Percentiles rank a stretch among this genome's conserved stretches.
These are phyloP conservation scores for Pholiota adiposa DNA, from an alignment of 1,284 basidiomycete genomes.

Conservation along the genomic window DNA sequence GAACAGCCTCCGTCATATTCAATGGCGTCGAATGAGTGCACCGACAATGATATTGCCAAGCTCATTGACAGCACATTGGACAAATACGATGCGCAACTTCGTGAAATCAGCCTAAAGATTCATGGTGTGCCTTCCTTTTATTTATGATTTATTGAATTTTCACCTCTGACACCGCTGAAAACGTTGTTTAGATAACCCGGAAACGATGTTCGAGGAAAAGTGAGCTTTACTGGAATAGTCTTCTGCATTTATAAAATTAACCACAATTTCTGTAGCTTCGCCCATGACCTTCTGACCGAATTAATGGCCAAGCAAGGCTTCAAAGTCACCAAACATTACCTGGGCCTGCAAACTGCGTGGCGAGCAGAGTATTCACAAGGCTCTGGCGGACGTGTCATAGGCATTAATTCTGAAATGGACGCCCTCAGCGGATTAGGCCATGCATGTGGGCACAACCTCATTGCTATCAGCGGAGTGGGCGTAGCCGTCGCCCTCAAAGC, in stretches of 20 bases:
- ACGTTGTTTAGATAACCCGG: constrained; percentile 54
- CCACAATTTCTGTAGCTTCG: constrained; percentile 43
- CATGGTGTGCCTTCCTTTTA: constrained; percentile 52
- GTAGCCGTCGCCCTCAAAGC: constrained; percentile 74
- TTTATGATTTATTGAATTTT: neutral
- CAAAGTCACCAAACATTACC: constrained; percentile 61
- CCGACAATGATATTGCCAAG: constrained; percentile 36
- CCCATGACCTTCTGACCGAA: constrained; percentile 57
- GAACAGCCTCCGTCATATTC: constrained; percentile 45
- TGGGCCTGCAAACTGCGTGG: constrained; percentile 79
- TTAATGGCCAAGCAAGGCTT: constrained; percentile 69
- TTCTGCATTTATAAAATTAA: neutral
- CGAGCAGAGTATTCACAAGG: constrained; percentile 69
- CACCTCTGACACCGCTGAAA: neutral
- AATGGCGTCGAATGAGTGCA: constrained; percentile 17
- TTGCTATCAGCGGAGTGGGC: constrained; percentile 81
- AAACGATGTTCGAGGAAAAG: constrained; percentile 60
- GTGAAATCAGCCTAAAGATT: constrained; percentile 59
- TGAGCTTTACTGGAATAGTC: constrained; percentile 22
- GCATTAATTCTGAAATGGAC: constrained; percentile 68
- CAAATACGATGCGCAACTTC: constrained; percentile 47
- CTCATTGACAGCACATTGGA: constrained; percentile 53
- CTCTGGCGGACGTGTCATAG: constrained; percentile 64
- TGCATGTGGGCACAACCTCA: constrained; percentile 88
- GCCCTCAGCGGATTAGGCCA: constrained; percentile 53